phyloP scores from a whole-genome alignment of 164 flowering plant species.

The Piper longum region DNA sequence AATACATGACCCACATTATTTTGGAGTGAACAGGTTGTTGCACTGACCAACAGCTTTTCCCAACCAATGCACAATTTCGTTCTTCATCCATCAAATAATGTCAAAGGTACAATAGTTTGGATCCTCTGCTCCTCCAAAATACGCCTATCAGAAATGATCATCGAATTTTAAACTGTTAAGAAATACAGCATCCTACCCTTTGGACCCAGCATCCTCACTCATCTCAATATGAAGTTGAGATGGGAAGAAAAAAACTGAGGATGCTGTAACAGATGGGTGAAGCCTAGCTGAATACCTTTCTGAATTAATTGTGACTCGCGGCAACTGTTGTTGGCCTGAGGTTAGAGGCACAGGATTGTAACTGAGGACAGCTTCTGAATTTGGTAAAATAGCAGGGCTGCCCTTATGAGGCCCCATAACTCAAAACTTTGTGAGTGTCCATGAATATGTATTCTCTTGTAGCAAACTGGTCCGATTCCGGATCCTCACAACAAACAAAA shows the following conservation, averaged over 20 bases:
- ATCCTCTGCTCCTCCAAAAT: not conserved
- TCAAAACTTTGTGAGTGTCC: constrained; percentile 74
- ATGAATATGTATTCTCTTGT: constrained; percentile 62
- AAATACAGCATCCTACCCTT: not conserved
- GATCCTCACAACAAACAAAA: constrained; percentile 50
- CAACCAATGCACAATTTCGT: too few species aligned
- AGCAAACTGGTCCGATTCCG: constrained; percentile 58
- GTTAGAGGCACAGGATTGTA: constrained; percentile 68
- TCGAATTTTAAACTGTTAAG: not conserved
- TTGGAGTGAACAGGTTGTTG: too few species aligned
- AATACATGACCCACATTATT: too few species aligned
- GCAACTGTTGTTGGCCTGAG: constrained; percentile 63
- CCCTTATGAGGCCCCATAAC: constrained; percentile 68
- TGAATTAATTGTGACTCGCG: constrained; percentile 55
- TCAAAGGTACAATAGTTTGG: too few species aligned
- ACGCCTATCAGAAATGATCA: not conserved
- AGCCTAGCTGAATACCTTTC: constrained; percentile 61
- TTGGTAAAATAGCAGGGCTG: constrained; percentile 52
- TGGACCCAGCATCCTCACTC: constrained; percentile 10
- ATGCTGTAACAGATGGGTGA: constrained; percentile 47
- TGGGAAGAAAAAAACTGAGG: constrained; percentile 68
- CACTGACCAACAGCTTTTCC: not conserved
- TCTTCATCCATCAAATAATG: too few species aligned
- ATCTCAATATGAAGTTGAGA: constrained; percentile 37
- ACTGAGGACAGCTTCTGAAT: constrained; percentile 44